Percentiles rank a stretch among this genome's conserved stretches.
These are phyloP conservation scores for Cordyceps cateniannulata DNA, from an alignment of 2,329 filamentous ascomycete species.

Conservation along the genomic window DNA sequence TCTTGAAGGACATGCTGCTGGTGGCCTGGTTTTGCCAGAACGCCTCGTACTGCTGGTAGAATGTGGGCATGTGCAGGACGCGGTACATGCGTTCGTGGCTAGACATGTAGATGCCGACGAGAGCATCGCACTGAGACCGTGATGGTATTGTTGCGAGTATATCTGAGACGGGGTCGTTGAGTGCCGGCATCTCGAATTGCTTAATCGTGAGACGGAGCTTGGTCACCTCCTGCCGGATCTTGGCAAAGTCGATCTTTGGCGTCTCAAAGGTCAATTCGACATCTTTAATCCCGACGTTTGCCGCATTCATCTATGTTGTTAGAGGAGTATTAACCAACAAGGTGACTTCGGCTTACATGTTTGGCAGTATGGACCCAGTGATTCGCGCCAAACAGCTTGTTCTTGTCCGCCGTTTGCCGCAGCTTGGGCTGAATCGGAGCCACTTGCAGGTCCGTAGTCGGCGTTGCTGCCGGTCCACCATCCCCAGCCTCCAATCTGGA, in stretches of 20 bases:
- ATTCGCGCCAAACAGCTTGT: constrained; percentile 6
- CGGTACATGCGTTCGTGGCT: constrained; percentile 8
- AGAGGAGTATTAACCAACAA: not conserved
- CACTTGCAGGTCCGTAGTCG: not conserved
- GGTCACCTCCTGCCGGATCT: not conserved
- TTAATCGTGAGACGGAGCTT: constrained; percentile 6
- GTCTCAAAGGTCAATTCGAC: constrained; percentile 10
- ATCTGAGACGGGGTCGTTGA: constrained; percentile 3
- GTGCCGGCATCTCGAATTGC: not conserved
- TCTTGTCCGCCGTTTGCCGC: constrained; percentile 2
- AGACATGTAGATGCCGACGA: not conserved
- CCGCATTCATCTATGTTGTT: not conserved
- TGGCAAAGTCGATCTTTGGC: constrained; percentile 7
- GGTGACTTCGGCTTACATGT: not conserved
- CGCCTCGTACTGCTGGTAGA: not conserved
- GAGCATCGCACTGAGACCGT: not conserved
- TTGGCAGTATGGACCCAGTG: constrained; percentile 9
- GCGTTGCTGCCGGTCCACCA: not conserved
- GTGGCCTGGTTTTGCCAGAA: constrained; percentile 2
- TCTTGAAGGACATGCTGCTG: not conserved
- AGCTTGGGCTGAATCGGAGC: not conserved
- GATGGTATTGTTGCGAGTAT: not conserved
- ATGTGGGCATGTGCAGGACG: constrained; percentile 2
- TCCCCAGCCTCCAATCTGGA: not conserved
- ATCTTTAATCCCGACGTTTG: not conserved